Percentiles rank a stretch among this genome's conserved stretches.
phyloP scores from a whole-genome alignment of 2,329 filamentous ascomycete species.

The Xylariaceae sp. region DNA sequence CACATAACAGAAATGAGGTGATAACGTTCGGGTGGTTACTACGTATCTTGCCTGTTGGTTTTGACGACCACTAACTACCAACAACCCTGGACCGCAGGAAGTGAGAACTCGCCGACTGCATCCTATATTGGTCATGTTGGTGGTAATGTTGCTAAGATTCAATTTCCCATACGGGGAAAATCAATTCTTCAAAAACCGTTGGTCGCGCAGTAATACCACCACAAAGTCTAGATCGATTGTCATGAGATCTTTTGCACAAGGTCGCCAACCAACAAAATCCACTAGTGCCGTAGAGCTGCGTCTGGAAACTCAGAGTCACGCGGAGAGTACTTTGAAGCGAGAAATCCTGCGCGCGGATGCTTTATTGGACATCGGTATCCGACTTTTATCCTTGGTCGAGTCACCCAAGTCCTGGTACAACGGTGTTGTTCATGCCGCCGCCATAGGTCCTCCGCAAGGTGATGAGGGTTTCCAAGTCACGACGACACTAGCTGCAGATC shows the following conservation, averaged over 20 bases:
- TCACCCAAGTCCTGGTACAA: neutral
- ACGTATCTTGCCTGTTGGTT: neutral
- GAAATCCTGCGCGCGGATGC: neutral
- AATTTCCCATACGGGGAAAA: neutral
- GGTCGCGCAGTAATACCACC: neutral
- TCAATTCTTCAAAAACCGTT: neutral
- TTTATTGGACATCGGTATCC: conserved; percentile 1
- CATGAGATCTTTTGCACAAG: too few relatives aligned
- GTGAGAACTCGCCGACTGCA: too few relatives aligned
- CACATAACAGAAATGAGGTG: too few relatives aligned
- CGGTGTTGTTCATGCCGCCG: neutral
- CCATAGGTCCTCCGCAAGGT: neutral
- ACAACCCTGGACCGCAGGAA: neutral
- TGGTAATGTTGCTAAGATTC: conserved; percentile 6
- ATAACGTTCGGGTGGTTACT: too few relatives aligned
- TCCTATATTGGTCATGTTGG: neutral
- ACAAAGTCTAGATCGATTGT: conserved; percentile 1
- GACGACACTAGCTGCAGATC: neutral
- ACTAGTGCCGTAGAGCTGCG: neutral
- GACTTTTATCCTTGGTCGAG: neutral
- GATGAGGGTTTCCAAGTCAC: neutral
- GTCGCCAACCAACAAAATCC: neutral
- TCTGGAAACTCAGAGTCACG: neutral
- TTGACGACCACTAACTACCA: neutral
- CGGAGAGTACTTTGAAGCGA: too few relatives aligned